Evolutionary conservation across 768 basidiomycete species (phyloP), one percentile per base, ranked within the genome.

Genomic region (Amanita rubescens): DNA sequence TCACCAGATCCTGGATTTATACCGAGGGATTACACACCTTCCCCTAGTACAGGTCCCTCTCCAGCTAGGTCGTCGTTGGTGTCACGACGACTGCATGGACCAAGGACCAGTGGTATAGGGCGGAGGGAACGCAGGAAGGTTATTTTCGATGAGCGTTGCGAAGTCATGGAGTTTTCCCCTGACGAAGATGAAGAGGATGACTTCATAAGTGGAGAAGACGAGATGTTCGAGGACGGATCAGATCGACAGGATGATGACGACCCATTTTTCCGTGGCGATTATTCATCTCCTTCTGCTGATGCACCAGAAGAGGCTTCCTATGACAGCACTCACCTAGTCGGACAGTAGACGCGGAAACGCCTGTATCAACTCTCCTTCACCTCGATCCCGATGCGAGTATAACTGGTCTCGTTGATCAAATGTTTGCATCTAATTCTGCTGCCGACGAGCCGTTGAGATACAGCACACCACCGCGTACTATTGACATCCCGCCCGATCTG

Each of bases 91-190:
- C 75, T 90, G 58, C 85, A 85, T 59, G 90, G 90, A 2, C 90
- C 90, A 4, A 84, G 90, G 27, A 69, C 78, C 3, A 80, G 75
- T 51, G 75, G 72, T 22, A 74, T 72, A 47, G 68, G 70, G 1
- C 75, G 62, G 60, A 75, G 80, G 19, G 78, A 80, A 59, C 75
- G 80, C 25, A 67, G 86, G 56, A 92, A 90, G 65, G 90, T 81
- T 0, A 91, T 94, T 24, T 94, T 87, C 54, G 78, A 85, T 63
- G 85, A 88, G 57, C 76, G 81, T 10, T 88, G 86, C 58, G 90
- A 93, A 56, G 89, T 94, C 10, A 67, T 91, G 27, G 89, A 91
- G 62, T 90, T 89, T 63, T 84, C 88, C 53, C 70, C 76, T 17
- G 85, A 80, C 11, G 78, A 87, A 48, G 74, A 65, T 15, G 67